Evolutionary conservation across 2,329 filamentous ascomycete genomes (phyloP).

Genomic region (Cytospora chrysosperma): DNA sequence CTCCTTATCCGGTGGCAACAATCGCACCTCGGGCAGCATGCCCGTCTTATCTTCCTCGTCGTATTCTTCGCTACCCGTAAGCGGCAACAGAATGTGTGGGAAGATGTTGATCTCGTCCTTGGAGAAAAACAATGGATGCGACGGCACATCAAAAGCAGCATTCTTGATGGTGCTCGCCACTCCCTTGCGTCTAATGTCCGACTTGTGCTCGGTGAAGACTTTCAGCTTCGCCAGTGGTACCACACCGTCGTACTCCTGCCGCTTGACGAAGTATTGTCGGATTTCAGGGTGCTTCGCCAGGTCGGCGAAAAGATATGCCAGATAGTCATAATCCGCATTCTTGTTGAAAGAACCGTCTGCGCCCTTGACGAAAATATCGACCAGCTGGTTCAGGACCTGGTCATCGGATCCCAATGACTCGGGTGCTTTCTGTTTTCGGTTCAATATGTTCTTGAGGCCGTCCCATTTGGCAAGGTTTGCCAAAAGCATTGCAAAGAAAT

Average conservation of each 20-base stretch:
- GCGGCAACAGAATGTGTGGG: conserved; percentile 83
- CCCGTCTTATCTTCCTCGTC: conserved; percentile 78
- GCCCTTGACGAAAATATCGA: conserved; percentile 96
- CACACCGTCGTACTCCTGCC: conserved; percentile 74
- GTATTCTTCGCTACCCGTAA: conserved; percentile 87
- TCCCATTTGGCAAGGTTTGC: conserved; percentile 88
- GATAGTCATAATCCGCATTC: conserved; percentile 83
- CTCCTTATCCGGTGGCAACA: conserved; percentile 85
- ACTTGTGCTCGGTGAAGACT: conserved; percentile 90
- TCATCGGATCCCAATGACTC: conserved; percentile 70
- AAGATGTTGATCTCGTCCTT: conserved; percentile 76
- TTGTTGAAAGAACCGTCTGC: conserved; percentile 81
- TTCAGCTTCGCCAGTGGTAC: conserved; percentile 90
- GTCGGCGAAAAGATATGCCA: conserved; percentile 92
- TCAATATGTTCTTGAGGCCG: conserved; percentile 65
- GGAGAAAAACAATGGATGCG: conserved; percentile 69
- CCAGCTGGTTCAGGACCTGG: conserved; percentile 80
- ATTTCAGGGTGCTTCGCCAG: conserved; percentile 78
- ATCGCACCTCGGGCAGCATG: conserved; percentile 88
- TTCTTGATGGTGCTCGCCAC: conserved; percentile 98
- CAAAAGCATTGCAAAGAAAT: conserved; percentile 85
- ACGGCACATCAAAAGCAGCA: conserved; percentile 75
- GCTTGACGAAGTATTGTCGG: conserved; percentile 70
- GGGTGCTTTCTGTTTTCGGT: conserved; percentile 66
- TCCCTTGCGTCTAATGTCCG: conserved; percentile 80